A percentile compares a stretch with the other conserved stretches of the same genome.
Evolutionary conservation across 805 yeast species (phyloP).

Genomic region (Kluyveromyces siamensis): DNA sequence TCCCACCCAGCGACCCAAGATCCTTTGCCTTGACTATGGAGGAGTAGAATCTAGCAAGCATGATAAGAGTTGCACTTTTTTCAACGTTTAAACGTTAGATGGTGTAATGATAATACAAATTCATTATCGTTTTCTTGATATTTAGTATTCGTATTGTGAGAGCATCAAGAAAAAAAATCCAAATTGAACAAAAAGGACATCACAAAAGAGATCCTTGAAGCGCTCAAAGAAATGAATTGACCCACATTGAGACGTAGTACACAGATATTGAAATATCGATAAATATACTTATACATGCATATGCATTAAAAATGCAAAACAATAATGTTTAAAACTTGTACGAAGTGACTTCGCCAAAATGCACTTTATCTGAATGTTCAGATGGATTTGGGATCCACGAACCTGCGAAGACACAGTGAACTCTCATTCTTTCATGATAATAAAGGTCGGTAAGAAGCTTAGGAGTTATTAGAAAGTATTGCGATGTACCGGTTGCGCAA

Average conservation of each 20-base stretch:
- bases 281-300: conserved; percentile 2
- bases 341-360: conserved; percentile 30
- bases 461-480: conserved; percentile 89
- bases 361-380: conserved; percentile 22
- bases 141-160: too few relatives aligned
- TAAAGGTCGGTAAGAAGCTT: conserved; percentile 71
- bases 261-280: not conserved
- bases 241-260: too few relatives aligned
- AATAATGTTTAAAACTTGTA: conserved; percentile 13
- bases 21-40: not conserved
- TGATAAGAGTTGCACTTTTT: too few relatives aligned
- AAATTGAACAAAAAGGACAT: too few relatives aligned
- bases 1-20: not conserved
- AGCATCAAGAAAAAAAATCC: too few relatives aligned
- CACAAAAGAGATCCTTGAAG: too few relatives aligned
- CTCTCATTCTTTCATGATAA: conserved; percentile 71
- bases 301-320: not conserved
- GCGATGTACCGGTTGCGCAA: conserved; percentile 55
- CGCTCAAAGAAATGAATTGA: too few relatives aligned
- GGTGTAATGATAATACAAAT: not conserved
- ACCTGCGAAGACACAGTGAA: conserved; percentile 74
- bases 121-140: not conserved
- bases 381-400: conserved; percentile 35
- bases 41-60: not conserved
- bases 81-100: not conserved